Evolutionary conservation across 768 basidiomycete genomes (phyloP).

Genomic region (Psilocybe azurescens): DNA sequence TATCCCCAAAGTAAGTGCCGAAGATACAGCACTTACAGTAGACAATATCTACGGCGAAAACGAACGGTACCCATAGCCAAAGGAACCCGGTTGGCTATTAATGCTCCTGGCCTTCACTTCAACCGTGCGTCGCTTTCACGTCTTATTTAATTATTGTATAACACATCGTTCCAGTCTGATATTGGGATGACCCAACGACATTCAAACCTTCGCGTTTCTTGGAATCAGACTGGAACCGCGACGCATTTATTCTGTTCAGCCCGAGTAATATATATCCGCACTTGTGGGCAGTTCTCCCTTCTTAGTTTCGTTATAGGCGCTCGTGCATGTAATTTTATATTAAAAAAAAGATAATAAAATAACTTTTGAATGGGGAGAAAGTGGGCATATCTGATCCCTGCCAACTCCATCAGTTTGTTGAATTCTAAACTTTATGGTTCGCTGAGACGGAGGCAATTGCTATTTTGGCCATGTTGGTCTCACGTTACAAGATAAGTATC

Average conservation of each 20-base stretch:
- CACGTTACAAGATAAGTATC: conserved; percentile 49
- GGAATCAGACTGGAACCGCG: conserved; percentile 48
- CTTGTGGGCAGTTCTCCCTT: too few relatives aligned
- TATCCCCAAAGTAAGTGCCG: conserved; percentile 48
- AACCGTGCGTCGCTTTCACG: conserved; percentile 44
- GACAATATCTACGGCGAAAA: conserved; percentile 41
- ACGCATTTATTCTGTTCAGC: conserved; percentile 60
- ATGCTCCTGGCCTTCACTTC: conserved; percentile 48
- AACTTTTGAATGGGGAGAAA: conserved; percentile 46
- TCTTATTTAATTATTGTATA: background rate
- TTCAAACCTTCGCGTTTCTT: conserved; percentile 54
- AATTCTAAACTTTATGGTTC: conserved; percentile 44
- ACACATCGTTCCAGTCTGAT: conserved; percentile 40
- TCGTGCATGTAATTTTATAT: too few relatives aligned
- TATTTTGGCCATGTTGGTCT: conserved; percentile 51
- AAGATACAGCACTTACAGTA: conserved; percentile 46
- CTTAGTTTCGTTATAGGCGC: too few relatives aligned
- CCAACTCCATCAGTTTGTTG: background rate
- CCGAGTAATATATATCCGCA: too few relatives aligned
- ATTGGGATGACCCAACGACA: conserved; percentile 50
- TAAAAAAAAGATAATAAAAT: too few relatives aligned
- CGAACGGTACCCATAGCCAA: conserved; percentile 45
- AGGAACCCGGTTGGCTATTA: conserved; percentile 40
- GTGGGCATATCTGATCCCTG: conserved; percentile 4
- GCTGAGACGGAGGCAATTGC: conserved; percentile 57